Evolutionary conservation across 257 asterid genomes (phyloP).

Genomic region (Rhazya stricta): DNA sequence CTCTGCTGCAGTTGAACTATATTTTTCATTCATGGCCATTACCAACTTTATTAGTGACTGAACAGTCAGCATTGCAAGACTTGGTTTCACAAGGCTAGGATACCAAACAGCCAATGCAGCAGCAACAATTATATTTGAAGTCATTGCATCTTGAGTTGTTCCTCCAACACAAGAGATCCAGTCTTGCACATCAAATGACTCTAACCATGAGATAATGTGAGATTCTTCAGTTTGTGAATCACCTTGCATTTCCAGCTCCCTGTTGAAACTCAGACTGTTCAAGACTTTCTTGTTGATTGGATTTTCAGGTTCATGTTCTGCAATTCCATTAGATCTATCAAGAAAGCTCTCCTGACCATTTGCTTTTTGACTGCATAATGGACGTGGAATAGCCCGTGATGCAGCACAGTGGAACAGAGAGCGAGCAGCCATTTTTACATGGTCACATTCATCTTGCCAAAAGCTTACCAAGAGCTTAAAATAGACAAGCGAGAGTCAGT

Average conservation of each 20-base stretch:
- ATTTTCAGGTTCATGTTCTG: constrained; percentile 34
- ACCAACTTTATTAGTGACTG: constrained; percentile 79
- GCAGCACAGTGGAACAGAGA: constrained; percentile 97
- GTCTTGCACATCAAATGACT: constrained; percentile 79
- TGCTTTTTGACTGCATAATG: constrained; percentile 42
- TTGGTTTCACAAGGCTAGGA: constrained; percentile 76
- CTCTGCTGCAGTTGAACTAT: constrained; percentile 90
- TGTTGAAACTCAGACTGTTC: constrained; percentile 27
- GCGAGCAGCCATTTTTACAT: constrained; percentile 96
- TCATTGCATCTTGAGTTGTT: constrained; percentile 92
- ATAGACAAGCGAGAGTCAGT: constrained; percentile 3
- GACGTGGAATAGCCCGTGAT: constrained; percentile 85
- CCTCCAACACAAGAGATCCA: constrained; percentile 95
- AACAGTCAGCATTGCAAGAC: constrained; percentile 56
- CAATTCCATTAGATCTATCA: constrained; percentile 27
- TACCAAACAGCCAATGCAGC: constrained; percentile 97
- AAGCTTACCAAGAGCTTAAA: constrained; percentile 88
- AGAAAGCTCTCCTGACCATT: constrained; percentile 25
- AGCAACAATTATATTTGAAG: constrained; percentile 88
- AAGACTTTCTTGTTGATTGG: constrained; percentile 14
- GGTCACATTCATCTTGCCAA: constrained; percentile 94
- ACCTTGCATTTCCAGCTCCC: constrained; percentile 28
- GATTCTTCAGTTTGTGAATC: constrained; percentile 47
- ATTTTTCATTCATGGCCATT: constrained; percentile 86
- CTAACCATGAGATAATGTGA: constrained; percentile 74